Evolutionary conservation across 148 eudicot species (phyloP).

Genomic region (Chenopodium formosanum): DNA sequence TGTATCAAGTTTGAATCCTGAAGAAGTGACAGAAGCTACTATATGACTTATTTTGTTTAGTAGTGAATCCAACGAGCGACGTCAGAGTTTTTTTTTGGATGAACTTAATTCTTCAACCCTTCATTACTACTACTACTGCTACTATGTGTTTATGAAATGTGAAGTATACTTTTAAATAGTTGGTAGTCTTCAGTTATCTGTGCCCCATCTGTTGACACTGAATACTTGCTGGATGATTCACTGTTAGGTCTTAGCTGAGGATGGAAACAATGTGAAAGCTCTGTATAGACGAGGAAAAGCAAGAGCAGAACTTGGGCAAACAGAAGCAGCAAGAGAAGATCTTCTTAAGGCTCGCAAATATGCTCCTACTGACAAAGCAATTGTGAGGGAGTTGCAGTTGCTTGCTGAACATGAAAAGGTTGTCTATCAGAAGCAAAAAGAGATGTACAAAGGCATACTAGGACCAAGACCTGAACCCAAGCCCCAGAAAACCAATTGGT

Average conservation of each 20-base stretch:
- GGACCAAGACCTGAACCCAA: slow-evolving; percentile 85
- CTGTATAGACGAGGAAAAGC: slow-evolving; percentile 91
- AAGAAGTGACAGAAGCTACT: not conserved
- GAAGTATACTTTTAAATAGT: not conserved
- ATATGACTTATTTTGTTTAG: not conserved
- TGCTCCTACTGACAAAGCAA: slow-evolving; percentile 85
- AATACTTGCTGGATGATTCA: not conserved
- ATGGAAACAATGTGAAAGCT: slow-evolving; percentile 83
- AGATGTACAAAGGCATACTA: slow-evolving; percentile 81
- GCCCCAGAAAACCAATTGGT: slow-evolving; percentile 49
- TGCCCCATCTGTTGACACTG: not conserved
- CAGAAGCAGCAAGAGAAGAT: slow-evolving; percentile 88
- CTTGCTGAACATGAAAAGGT: slow-evolving; percentile 67
- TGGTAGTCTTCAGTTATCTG: not conserved
- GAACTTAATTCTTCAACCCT: no score
- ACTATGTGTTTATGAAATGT: no score
- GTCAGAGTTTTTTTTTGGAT: not conserved
- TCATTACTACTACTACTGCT: not conserved
- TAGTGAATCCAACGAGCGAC: not conserved
- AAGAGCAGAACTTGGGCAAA: slow-evolving; percentile 89
- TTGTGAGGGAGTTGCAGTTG: slow-evolving; percentile 58
- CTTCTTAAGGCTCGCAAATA: slow-evolving; percentile 75
- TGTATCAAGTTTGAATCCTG: not conserved
- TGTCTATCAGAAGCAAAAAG: slow-evolving; percentile 35
- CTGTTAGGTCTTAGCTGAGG: slow-evolving; percentile 73